These are phyloP conservation scores for Cinnamomum chago DNA, from an alignment of 164 flowering plant species.

Conservation along the genomic window DNA sequence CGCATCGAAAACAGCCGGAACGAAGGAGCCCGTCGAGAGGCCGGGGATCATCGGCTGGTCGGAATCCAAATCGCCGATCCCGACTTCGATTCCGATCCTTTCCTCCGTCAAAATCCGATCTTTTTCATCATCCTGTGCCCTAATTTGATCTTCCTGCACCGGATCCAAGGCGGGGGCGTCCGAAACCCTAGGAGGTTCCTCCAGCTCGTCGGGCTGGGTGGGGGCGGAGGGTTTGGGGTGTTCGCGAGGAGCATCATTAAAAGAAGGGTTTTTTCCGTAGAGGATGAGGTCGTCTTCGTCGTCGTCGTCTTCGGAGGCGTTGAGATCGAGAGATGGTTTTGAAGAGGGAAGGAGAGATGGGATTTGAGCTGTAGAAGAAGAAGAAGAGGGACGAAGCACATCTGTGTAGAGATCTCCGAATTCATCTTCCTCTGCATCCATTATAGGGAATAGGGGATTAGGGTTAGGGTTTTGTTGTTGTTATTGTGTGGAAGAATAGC, in stretches of 20 bases:
- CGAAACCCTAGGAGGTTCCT: background rate
- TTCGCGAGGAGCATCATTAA: background rate
- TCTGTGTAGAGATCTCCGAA: constrained; percentile 98
- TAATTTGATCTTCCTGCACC: background rate
- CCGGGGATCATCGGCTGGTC: constrained; percentile 61
- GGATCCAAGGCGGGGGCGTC: background rate
- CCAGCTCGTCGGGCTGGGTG: background rate
- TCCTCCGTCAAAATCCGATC: background rate
- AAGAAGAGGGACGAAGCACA: constrained; percentile 48
- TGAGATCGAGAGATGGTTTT: constrained; percentile 2
- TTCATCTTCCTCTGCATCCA: constrained; percentile 82
- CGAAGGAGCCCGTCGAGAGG: constrained; percentile 18
- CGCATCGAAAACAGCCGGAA: constrained; percentile 13
- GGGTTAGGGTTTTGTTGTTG: no score
- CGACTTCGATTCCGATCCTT: constrained; percentile 28
- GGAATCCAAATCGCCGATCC: constrained; percentile 23
- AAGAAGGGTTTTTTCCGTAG: background rate
- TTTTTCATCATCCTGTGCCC: background rate
- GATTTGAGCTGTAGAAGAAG: constrained; percentile 14
- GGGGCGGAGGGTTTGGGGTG: constrained; percentile 5
- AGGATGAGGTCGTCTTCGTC: constrained; percentile 6
- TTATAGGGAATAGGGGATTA: background rate
- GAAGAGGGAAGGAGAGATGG: background rate
- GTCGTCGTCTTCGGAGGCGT: constrained; percentile 10
- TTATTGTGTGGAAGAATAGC: no score